Conservation (phyloP, 129 eudicot genomes). For the Sambucus nigra region DNA sequence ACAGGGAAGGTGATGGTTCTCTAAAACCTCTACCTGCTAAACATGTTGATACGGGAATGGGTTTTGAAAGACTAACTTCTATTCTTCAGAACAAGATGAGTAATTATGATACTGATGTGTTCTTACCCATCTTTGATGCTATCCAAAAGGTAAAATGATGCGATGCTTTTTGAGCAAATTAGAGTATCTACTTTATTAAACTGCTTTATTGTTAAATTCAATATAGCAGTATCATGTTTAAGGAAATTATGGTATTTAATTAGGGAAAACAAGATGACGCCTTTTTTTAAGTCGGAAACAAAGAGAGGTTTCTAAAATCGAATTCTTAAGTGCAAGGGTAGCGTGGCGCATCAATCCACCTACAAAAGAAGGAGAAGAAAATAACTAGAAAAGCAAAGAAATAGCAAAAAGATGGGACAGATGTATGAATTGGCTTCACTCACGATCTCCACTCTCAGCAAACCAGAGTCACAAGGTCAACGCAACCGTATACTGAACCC, state of each 20-base stretch:
- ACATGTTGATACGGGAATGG: conserved; percentile 98
- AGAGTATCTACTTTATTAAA: not conserved
- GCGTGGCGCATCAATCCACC: too few species aligned
- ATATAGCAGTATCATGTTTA: not conserved
- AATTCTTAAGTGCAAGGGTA: too few species aligned
- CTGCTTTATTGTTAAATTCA: not conserved
- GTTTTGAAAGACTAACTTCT: conserved; percentile 95
- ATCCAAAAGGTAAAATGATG: conserved; percentile 60
- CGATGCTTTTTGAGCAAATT: not conserved
- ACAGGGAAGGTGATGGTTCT: conserved; percentile 86
- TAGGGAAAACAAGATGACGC: conserved; percentile 1
- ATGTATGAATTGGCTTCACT: too few species aligned
- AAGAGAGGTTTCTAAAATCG: too few species aligned
- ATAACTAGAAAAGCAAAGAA: too few species aligned
- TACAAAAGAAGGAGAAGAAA: too few species aligned
- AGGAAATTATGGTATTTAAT: not conserved
- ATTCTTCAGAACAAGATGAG: conserved; percentile 94
- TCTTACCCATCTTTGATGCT: conserved; percentile 80
- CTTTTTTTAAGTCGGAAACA: too few species aligned
- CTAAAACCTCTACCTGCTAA: conserved; percentile 84
- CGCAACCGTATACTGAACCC: too few species aligned
- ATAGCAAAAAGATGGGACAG: too few species aligned
- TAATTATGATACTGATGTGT: conserved; percentile 92
- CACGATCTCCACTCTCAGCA: too few species aligned
- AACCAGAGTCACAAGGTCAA: too few species aligned